Conservation (phyloP, 352 stramenopile genomes). For the Globisporangium barbulae region DNA sequence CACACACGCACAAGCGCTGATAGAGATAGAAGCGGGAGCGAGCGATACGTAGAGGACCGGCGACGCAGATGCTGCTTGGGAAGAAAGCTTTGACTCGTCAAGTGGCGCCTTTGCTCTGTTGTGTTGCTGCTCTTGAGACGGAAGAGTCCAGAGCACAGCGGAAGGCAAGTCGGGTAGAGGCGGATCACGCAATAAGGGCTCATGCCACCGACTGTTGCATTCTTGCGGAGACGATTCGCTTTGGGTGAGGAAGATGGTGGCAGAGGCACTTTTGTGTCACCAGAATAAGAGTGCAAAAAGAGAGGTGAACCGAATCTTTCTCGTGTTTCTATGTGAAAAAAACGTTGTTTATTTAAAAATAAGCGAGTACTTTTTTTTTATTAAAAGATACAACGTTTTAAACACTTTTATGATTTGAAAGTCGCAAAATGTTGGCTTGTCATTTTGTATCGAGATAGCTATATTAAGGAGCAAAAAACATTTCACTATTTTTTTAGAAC, state of each 20-base stretch:
- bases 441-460: too few species aligned
- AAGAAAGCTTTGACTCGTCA: not conserved
- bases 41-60: not conserved
- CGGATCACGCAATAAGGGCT: not conserved
- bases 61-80: slow-evolving; percentile 4
- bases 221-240: slow-evolving; percentile 1
- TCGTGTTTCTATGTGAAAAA: not conserved
- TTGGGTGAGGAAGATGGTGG: not conserved
- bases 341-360: too few species aligned
- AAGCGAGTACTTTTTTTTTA: too few species aligned
- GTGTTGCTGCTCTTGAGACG: not conserved
- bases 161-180: not conserved
- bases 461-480: too few species aligned
- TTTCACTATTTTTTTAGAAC: too few species aligned
- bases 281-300: not conserved
- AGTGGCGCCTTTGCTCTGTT: not conserved
- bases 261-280: not conserved
- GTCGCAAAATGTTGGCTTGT: too few species aligned
- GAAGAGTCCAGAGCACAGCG: slow-evolving; percentile 7
- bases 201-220: not conserved
- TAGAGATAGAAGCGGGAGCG: not conserved
- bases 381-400: too few species aligned
- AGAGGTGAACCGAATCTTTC: not conserved
- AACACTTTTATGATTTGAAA: too few species aligned
- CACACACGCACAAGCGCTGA: not conserved